These are phyloP conservation scores for Sporothrix curviconia DNA, from an alignment of 2,329 filamentous ascomycete genomes.

Conservation along the genomic window DNA sequence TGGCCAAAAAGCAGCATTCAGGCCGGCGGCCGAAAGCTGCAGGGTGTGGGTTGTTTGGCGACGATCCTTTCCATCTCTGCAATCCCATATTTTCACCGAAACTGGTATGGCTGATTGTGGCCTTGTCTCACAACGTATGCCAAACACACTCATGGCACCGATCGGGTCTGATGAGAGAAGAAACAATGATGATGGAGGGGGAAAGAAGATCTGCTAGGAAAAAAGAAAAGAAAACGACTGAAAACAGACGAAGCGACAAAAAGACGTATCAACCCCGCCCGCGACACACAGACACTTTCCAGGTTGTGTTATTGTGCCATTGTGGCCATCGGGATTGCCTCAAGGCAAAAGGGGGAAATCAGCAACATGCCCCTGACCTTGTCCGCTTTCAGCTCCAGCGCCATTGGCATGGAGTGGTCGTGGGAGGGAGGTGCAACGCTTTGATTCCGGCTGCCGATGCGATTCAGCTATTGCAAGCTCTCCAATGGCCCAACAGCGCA, in stretches of 20 bases:
- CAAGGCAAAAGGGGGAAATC: conserved; percentile 6
- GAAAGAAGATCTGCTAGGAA: too few species aligned
- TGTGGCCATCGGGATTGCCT: background rate
- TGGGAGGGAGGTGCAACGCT: background rate
- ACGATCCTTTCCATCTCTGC: conserved; percentile 4
- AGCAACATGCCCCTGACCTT: conserved; percentile 12
- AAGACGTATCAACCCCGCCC: background rate
- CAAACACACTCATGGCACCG: background rate
- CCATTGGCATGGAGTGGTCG: background rate
- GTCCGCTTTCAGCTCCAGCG: conserved; percentile 4
- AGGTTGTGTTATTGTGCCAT: too few species aligned
- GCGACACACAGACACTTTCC: background rate
- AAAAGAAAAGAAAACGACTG: background rate
- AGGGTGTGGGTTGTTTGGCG: conserved; percentile 5
- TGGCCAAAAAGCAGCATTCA: background rate
- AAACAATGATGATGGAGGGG: background rate
- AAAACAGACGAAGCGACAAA: background rate
- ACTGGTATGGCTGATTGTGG: conserved; percentile 9
- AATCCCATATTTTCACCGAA: background rate
- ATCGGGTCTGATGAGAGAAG: background rate
- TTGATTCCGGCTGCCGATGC: background rate
- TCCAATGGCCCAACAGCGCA: too few species aligned
- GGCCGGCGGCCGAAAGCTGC: conserved; percentile 17
- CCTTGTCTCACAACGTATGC: conserved; percentile 9
- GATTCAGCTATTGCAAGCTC: background rate